Evolutionary conservation across 768 basidiomycete genomes (phyloP), one percentile per base, ranked within the genome.

Genomic region (Rhodocollybia butyracea): DNA sequence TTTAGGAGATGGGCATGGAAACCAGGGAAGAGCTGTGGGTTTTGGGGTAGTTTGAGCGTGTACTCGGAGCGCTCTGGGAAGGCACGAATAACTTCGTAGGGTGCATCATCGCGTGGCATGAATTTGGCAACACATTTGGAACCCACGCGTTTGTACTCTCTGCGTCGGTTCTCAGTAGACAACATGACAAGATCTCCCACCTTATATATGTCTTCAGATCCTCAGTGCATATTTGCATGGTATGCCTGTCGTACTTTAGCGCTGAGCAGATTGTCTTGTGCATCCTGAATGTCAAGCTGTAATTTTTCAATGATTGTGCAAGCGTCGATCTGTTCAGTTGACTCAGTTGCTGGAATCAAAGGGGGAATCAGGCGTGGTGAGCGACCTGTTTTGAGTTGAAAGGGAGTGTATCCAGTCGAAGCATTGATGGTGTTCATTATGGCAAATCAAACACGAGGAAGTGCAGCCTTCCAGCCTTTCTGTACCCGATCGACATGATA

Each of bases 401-500:
- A 69, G 60, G 61, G 2, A n/a, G 61, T 64, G 43, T 67, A 68
- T 0, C 69, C 66, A 0, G 71, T 71, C 0, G 65, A 62, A 2
- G 56, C 54, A 46, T 72, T 70, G 0, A 64, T 53, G 0, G 64
- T 61, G 15, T 64, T 68, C 64, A 72, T 74, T 2, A 72, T 45
- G 19, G 61, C 43, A 46, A 73, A 68, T 8, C 60, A 53, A 1
- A 73, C 58, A 0, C n/a, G n/a, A n/a, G n/a, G n/a, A n/a, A n/a
- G n/a, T n/a, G n/a, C n/a, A n/a, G n/a, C n/a, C 29, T 51, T 0
- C 75, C 73, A 76, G 15, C 66, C 69, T 3, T 50, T 54, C 36
- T 75, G 72, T n/a, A 72, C 68, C 0, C 57, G 46, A 0, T 61
- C 61, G 0, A 74, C 65, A 47, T 68, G 60, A 43, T 60, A 70